Base-by-base conservation (phyloP, 129 eudicot species). In the Tanacetum coccineum region DNA sequence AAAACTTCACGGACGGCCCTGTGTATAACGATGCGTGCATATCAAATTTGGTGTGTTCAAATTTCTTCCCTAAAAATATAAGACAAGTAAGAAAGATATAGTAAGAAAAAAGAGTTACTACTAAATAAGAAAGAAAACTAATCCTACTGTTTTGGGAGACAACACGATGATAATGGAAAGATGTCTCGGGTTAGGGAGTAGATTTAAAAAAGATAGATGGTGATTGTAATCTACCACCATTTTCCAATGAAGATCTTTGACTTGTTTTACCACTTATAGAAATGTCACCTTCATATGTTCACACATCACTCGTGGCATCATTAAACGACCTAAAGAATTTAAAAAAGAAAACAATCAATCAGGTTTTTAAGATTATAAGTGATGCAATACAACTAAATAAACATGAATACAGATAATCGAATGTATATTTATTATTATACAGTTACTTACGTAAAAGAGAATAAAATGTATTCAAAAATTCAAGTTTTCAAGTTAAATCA, bases 161-260 rank as follows among this genome's bases (percentile, higher is more conserved):
- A 9, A 19, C 68, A 49, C 49, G 62, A 56, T 19, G 65, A 69
- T 59, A 54, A 42, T 45, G 64, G 55, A 42, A 69, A 46, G 48
- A 7, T 76, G 75, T 76, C 47, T 52, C 54, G 53, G 65, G 53
- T 68, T 53, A 26, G 65, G 75, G 20, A 58, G 70, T 76, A 52
- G 64, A 62, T 21, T 60, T 39, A 18, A 18, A 52, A 52, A 64
- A 17, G 39, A 15, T 64, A 61, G 75, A 52, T 64, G 49, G 65
- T 76, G 75, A 76, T 25, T 52, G 80, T 64, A 61, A 76, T 76
- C 75, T 68, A 76, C 80, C 75, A 60, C 59, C 47, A 49, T 46
- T 76, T 68, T 75, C 59, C 70, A 51, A 42, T 18, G 20, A 76
- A 68, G 74, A 76, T 76, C 80, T 76, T 76, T 76, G 80, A 76